Evolutionary conservation across 345 rosid genomes (phyloP), one percentile per base, ranked within the genome.

Genomic region (Acer campestre): DNA sequence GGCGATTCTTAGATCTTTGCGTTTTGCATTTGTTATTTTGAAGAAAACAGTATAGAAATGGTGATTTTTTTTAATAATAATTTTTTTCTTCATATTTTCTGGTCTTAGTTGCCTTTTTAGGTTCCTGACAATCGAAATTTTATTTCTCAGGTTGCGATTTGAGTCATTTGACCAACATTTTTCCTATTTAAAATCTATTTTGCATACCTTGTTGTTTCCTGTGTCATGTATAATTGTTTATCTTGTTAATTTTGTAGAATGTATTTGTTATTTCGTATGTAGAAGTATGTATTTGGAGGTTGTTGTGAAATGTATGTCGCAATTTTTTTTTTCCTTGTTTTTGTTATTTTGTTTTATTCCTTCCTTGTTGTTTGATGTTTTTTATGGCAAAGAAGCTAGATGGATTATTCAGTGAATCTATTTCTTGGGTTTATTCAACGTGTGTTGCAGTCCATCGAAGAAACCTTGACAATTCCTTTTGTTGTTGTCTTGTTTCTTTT

Each of bases 391-490:
- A 62, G 78, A 75, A 20, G 55, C 76, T 77, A 27, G 27, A n/a
- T 22, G 63, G 75, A 71, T 74, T 51, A 20, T 51, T 69, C 29
- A 56, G 63, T 25, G 64, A 68, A 73, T 80, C 78, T 65, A 58
- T 80, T 68, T 70, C 61, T 82, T 77, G 74, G 80, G 74, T 78
- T 80, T 79, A 74, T 64, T 82, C 68, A 66, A 78, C 46, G 27
- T 65, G 55, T 61, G 56, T 83, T 83, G 83, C 83, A 56, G 68
- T 77, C 68, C 46, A 58, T 78, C 67, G 81, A 79, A 82, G 86
- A 81, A 83, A 84, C 77, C 78, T 71, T 76, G 40, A 44, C 61
- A 76, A 29, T 73, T 59, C 80, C 72, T 80, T 75, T 58, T 42
- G 40, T 82, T 83, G 82, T 88, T 8, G 46, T 42, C 80, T 81